Conservation (phyloP, 768 basidiomycete genomes). For the Mycena galopus region DNA sequence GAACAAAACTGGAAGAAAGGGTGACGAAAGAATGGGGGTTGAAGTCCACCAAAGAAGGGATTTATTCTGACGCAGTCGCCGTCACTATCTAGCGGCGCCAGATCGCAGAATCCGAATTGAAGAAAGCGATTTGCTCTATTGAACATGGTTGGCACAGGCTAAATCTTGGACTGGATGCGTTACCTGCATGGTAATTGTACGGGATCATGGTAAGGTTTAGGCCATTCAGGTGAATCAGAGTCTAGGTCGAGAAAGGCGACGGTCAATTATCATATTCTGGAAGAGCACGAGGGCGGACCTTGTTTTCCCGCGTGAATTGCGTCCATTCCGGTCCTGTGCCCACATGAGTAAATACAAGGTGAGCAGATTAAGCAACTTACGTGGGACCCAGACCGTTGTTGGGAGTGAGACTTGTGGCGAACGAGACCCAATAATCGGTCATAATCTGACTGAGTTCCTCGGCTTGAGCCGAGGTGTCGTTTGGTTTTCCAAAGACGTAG, state of each 20-base stretch:
- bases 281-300: not conserved
- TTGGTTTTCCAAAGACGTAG: slow-evolving; percentile 51
- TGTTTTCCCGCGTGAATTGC: slow-evolving; percentile 9
- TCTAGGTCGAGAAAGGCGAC: slow-evolving; percentile 38
- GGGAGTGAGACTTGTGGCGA: slow-evolving; percentile 53
- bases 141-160: slow-evolving; percentile 11
- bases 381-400: no score
- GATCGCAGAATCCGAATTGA: slow-evolving; percentile 14
- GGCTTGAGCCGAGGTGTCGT: slow-evolving; percentile 43
- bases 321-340: slow-evolving; percentile 23
- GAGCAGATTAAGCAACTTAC: no score
- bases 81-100: slow-evolving; percentile 8
- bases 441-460: slow-evolving; percentile 47
- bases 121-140: slow-evolving; percentile 34
- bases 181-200: slow-evolving; percentile 38
- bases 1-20: no score
- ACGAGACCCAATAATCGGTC: slow-evolving; percentile 60
- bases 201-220: slow-evolving; percentile 51
- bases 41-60: no score
- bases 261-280: not conserved
- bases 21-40: not conserved
- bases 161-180: no score
- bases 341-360: no score
- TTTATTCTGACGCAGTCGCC: no score
- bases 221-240: slow-evolving; percentile 51